These are phyloP conservation scores for Fusarium napiforme DNA, from an alignment of 2,329 filamentous ascomycete genomes.

Conservation along the genomic window DNA sequence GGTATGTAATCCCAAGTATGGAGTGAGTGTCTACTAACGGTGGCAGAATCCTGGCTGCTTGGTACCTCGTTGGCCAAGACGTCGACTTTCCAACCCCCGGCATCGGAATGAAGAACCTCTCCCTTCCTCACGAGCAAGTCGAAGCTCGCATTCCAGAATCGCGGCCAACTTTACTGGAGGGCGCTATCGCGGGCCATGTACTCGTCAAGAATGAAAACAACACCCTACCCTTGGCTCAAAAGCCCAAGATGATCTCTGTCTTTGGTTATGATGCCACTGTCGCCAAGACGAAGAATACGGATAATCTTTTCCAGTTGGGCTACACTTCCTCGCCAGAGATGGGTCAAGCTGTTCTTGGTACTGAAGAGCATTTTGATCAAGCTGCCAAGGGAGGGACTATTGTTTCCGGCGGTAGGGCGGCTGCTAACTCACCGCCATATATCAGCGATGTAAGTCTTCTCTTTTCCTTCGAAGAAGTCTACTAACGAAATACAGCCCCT, in stretches of 20 bases:
- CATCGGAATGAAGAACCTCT: conserved; percentile 71
- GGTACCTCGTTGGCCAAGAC: conserved; percentile 54
- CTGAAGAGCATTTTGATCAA: conserved; percentile 58
- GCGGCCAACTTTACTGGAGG: conserved; percentile 57
- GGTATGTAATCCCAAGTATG: conserved; percentile 44
- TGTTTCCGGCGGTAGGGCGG: conserved; percentile 62
- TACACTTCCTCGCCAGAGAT: conserved; percentile 61
- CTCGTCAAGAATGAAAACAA: conserved; percentile 78
- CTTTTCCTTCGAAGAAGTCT: fast-evolving
- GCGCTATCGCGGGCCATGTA: conserved; percentile 70
- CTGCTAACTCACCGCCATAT: conserved; percentile 61
- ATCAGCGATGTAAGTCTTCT: conserved; percentile 55
- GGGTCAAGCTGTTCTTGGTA: conserved; percentile 56
- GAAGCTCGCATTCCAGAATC: conserved; percentile 62
- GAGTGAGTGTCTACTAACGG: background rate
- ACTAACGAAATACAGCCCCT: conserved; percentile 27
- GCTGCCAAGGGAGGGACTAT: conserved; percentile 63
- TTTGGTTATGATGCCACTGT: conserved; percentile 72
- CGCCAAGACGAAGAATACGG: conserved; percentile 60
- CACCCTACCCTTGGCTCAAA: conserved; percentile 69
- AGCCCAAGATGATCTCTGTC: conserved; percentile 66
- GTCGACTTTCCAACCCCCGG: conserved; percentile 58
- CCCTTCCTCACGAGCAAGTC: conserved; percentile 55
- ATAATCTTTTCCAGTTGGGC: conserved; percentile 56
- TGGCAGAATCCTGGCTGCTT: conserved; percentile 24